These are phyloP conservation scores for Clarireedia homoeocarpa DNA, from an alignment of 2,329 filamentous ascomycete species.

Conservation along the genomic window DNA sequence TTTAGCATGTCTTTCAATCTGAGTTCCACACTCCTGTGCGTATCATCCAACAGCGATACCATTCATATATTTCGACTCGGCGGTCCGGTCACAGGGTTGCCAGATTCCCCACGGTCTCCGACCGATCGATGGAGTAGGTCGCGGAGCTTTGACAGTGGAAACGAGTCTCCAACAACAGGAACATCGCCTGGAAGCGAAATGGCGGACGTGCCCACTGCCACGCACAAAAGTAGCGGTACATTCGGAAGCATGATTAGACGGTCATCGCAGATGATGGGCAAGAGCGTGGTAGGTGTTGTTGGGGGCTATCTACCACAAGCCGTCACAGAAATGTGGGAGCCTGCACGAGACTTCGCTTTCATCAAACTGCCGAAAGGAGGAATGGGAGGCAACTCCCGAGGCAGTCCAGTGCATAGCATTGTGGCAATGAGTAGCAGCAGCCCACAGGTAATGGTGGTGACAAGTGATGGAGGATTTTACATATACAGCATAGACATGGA, in stretches of 20 bases:
- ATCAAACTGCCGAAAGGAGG: constrained; percentile 74
- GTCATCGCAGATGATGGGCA: constrained; percentile 89
- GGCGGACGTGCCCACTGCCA: constrained; percentile 27
- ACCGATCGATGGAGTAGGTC: constrained; percentile 26
- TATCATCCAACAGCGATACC: constrained; percentile 93
- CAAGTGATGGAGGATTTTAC: constrained; percentile 89
- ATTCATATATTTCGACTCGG: constrained; percentile 89
- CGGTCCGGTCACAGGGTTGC: constrained; percentile 33
- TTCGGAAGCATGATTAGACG: constrained; percentile 87
- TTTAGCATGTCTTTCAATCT: constrained; percentile 99
- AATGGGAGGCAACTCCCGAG: constrained; percentile 27
- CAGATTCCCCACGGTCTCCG: constrained; percentile 28
- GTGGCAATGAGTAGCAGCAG: constrained; percentile 94
- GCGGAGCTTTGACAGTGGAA: constrained; percentile 47
- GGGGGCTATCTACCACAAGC: constrained; percentile 89
- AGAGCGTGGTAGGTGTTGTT: constrained; percentile 78
- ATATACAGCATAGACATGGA: constrained; percentile 95
- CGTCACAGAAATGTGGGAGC: constrained; percentile 97
- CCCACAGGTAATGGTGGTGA: constrained; percentile 96
- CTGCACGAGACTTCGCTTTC: constrained; percentile 88
- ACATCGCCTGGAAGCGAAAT: constrained; percentile 26
- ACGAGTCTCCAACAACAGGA: constrained; percentile 38
- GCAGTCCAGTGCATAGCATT: constrained; percentile 71
- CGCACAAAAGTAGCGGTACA: constrained; percentile 58
- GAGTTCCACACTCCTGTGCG: constrained; percentile 84